Evolutionary conservation across 345 rosid genomes (phyloP).

Genomic region (Triadica sebifera): DNA sequence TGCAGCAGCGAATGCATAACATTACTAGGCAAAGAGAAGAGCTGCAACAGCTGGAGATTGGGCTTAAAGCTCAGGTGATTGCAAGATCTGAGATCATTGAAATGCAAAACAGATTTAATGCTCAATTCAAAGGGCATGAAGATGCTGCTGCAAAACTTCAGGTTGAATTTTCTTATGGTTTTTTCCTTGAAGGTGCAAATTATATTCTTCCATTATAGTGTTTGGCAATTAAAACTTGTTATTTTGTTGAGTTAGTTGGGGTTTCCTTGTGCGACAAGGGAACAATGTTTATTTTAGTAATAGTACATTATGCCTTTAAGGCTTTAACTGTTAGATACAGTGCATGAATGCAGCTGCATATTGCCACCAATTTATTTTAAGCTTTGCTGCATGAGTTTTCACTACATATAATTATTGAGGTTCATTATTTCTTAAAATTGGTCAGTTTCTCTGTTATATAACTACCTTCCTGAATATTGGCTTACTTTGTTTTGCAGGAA

Average conservation of each 20-base stretch:
- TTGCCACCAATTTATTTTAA: background rate
- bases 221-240: background rate
- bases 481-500: conserved; percentile 50
- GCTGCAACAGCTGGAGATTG: conserved; percentile 70
- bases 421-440: too few relatives aligned
- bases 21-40: conserved; percentile 70
- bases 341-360: background rate
- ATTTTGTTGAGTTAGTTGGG: background rate
- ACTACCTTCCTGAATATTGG: background rate
- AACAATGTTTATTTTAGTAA: background rate
- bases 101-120: conserved; percentile 54
- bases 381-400: background rate
- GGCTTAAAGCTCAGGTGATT: conserved; percentile 67
- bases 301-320: background rate
- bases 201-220: background rate
- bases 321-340: background rate
- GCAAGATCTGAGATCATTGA: conserved; percentile 65
- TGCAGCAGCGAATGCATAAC: conserved; percentile 61
- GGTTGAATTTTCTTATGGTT: conserved; percentile 35
- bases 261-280: background rate
- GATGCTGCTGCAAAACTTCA: conserved; percentile 62
- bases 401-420: too few relatives aligned
- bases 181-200: too few relatives aligned
- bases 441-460: too few relatives aligned
- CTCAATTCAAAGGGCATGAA: conserved; percentile 60